Base-by-base conservation (phyloP, 2,329 filamentous ascomycete species). In the Trichoderma arundinaceum region DNA sequence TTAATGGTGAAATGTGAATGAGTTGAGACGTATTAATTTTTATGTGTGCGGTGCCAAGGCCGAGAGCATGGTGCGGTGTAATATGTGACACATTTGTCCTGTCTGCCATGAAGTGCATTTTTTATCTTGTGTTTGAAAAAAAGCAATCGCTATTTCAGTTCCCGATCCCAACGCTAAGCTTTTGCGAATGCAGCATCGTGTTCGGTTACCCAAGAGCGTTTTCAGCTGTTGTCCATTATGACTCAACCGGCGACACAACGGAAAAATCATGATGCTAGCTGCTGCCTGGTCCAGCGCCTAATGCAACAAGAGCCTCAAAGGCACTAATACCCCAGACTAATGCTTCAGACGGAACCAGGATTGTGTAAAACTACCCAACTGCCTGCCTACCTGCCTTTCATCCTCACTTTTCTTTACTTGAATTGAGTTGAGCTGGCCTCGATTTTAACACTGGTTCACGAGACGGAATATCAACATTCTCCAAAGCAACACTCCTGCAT, bases 261-360 rank as follows among this genome's bases (percentile, higher is more conserved):
- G 12, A 48, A n/a, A n/a, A 12, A 22, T 1, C 28, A 10, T 19
- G 17, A 17, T 52, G 6, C 28, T 7, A n/a, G 9, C 17, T 32
- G 59, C 49, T 63, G 59, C 59, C 59, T 63, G 38, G 28, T 32
- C 46, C 39, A 38, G 59, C 49, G 39, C 28, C 59, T 38, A 54
- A 62, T 48, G 17, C 35, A 9, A 28, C 22, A 61, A 17, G 39
- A 63, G 59, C 28, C 38, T 41, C 46, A 28, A 22, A 63, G 49
- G n/a, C 39, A 22, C 54, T 44, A 61, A 39, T 32, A 17, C 22
- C 17, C 22, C 22, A 28, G 22, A 28, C 22, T 28, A 28, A 28
- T 28, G 22, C 22, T 28, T 28, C 22, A 28, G 22, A 4, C 22
- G 22, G 22, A 28, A 2, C 22, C 22, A 28, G 22, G 22, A 28